Evolutionary conservation across 2,329 filamentous ascomycete genomes (phyloP).

Genomic region (Fusarium devonianum): DNA sequence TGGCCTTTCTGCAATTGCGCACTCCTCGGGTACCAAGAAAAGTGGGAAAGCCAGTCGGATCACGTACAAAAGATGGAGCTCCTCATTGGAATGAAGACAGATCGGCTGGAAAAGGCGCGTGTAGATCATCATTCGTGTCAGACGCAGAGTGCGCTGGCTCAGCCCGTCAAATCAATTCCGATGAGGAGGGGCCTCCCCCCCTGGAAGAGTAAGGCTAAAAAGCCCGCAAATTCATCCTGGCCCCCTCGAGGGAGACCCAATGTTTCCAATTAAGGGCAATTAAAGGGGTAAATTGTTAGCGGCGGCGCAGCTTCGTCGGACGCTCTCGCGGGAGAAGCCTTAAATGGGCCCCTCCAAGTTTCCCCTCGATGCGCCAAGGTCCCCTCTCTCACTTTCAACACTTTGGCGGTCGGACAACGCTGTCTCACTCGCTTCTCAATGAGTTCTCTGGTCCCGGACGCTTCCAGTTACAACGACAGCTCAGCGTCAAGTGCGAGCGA

Average conservation of each 20-base stretch:
- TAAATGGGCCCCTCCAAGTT: constrained; percentile 25
- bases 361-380: constrained; percentile 3
- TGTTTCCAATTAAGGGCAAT: constrained; percentile 30
- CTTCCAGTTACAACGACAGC: constrained; percentile 34
- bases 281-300: constrained; percentile 29
- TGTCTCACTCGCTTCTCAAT: constrained; percentile 14
- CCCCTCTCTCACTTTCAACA: constrained; percentile 13
- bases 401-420: neutral
- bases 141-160: neutral
- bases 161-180: constrained; percentile 15
- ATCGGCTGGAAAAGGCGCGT: neutral
- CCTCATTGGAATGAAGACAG: neutral
- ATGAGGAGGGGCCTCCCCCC: constrained; percentile 5
- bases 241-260: no score
- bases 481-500: constrained; percentile 32
- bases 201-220: constrained; percentile 19
- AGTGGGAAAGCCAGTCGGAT: neutral
- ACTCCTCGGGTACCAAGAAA: neutral
- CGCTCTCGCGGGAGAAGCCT: no score
- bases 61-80: neutral
- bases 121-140: neutral
- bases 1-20: neutral
- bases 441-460: constrained; percentile 30
- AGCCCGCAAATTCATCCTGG: constrained; percentile 20
- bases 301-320: constrained; percentile 10